A percentile compares a stretch with the other conserved stretches of the same genome.
Evolutionary conservation across 129 eudicot species (phyloP).

Genomic region (Artemisia annua): DNA sequence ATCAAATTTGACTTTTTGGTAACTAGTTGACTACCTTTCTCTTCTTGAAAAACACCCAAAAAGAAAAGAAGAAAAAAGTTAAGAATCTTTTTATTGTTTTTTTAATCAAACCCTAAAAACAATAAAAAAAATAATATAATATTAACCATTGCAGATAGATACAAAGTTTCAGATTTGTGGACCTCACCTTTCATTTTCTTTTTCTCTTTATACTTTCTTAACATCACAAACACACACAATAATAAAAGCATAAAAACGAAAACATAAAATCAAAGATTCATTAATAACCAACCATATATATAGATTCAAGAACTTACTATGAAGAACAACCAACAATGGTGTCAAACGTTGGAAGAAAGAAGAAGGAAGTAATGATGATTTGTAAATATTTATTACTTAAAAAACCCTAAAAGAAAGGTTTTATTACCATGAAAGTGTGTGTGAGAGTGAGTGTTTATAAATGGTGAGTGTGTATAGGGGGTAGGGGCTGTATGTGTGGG

Average conservation of each 20-base stretch:
- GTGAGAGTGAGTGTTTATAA: constrained; percentile 18
- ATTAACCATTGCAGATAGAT: constrained; percentile 37
- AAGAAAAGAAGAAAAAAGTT: constrained; percentile 4
- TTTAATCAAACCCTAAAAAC: constrained; percentile 1
- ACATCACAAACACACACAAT: background rate
- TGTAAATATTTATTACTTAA: constrained; percentile 2
- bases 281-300: background rate
- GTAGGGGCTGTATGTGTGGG: constrained; percentile 25
- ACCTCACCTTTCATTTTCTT: constrained; percentile 23
- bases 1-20: constrained; percentile 40
- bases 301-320: constrained; percentile 47
- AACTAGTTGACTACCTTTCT: constrained; percentile 41
- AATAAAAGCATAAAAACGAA: background rate
- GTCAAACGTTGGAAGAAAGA: constrained; percentile 23
- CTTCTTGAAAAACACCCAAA: constrained; percentile 25
- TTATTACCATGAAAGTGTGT: background rate
- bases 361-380: constrained; percentile 12
- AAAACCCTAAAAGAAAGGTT: constrained; percentile 28
- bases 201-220: background rate
- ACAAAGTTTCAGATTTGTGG: constrained; percentile 58
- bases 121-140: constrained; percentile 13
- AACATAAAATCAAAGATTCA: background rate
- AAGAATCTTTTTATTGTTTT: constrained; percentile 35
- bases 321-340: constrained; percentile 22
- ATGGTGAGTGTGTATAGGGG: constrained; percentile 16